A percentile compares a stretch with the other conserved stretches of the same genome.
These are phyloP conservation scores for Xylariaceae sp. DNA, from an alignment of 2,329 filamentous ascomycete genomes.

Conservation along the genomic window DNA sequence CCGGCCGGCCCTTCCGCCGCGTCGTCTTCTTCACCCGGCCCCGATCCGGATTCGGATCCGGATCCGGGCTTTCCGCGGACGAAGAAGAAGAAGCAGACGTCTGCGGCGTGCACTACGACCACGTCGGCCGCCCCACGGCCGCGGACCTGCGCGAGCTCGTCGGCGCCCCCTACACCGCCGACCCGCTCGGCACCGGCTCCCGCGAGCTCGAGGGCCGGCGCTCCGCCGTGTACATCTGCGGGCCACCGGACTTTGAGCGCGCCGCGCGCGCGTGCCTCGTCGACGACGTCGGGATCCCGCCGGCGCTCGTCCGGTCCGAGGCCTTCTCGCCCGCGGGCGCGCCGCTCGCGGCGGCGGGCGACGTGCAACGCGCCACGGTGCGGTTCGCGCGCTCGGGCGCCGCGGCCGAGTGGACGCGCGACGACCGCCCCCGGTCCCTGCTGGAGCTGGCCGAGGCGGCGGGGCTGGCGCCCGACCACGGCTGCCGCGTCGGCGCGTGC, in stretches of 20 bases:
- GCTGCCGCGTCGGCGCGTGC: constrained; percentile 16
- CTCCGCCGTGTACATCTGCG: constrained; percentile 13
- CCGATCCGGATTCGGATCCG: too few species aligned
- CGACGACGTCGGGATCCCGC: constrained; percentile 3
- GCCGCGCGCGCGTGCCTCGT: constrained; percentile 7
- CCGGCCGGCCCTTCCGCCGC: constrained; percentile 5
- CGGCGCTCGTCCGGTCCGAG: constrained; percentile 14
- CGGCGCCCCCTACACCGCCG: constrained; percentile 9
- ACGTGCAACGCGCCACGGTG: constrained; percentile 12
- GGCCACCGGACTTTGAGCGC: constrained; percentile 11
- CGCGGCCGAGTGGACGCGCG: constrained; percentile 11
- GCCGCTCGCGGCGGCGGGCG: constrained; percentile 5
- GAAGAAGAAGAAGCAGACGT: too few species aligned
- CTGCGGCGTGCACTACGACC: constrained; percentile 10
- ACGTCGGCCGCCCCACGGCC: constrained; percentile 10
- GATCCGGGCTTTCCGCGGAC: too few species aligned
- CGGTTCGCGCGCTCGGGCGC: constrained; percentile 11
- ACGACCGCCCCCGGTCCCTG: constrained; percentile 11
- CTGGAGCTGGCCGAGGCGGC: constrained; percentile 17
- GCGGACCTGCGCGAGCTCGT: constrained; percentile 7
- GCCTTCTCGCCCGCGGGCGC: constrained; percentile 7
- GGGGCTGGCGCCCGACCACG: constrained; percentile 17
- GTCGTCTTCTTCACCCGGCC: constrained; percentile 16
- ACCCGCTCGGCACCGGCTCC: constrained; percentile 9
- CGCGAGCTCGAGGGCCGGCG: constrained; percentile 10